Base-by-base conservation (phyloP, 371 early-diverging fungal species). In the Amoeboradix gromovi region DNA sequence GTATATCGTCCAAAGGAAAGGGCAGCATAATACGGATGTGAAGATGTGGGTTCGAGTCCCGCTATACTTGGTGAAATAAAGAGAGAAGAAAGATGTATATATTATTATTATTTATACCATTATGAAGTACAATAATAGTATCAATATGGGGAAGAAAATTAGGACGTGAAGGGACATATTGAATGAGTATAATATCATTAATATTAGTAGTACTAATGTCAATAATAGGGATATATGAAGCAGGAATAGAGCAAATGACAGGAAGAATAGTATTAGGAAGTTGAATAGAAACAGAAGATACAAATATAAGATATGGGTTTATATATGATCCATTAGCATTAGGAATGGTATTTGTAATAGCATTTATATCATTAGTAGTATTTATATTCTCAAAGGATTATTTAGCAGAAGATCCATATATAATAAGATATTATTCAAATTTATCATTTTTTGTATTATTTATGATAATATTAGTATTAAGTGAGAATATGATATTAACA, bases 401-500 rank as follows among this genome's bases (percentile, higher is more conserved):
- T 48, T 48, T 48, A 48, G 48, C 48, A 12, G 48, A 48, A 29
- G 75, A 73, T 31, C 71, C 78, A 71, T 82, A 83, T 71, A 77
- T 74, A 31, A 76, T 77, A 77, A 72, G 82, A 77, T 82, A 83
- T 73, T 82, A 81, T 77, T 80, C 81, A 72, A 83, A 83, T 77
- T 81, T 83, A 79, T 82, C 81, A 73, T 79, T 81, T 74, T 82
- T 82, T 74, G 80, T 83, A 74, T 82, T 82, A 75, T 81, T 75
- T 77, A 82, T 82, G 82, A 74, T 83, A 75, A 72, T 83, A 72
- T 80, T 80, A 77, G 77, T 82, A 74, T 78, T 79, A 73, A 83
- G 82, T 73, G 82, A 82, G 79, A 82, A 82, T 77, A 77, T 80
- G 78, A 78, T 77, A 82, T 72, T 75, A 78, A 74, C 82, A 82